Percentiles rank a stretch among this genome's conserved stretches.
Evolutionary conservation across 208 protist genomes (phyloP).

Genomic region (Leishmania major): DNA sequence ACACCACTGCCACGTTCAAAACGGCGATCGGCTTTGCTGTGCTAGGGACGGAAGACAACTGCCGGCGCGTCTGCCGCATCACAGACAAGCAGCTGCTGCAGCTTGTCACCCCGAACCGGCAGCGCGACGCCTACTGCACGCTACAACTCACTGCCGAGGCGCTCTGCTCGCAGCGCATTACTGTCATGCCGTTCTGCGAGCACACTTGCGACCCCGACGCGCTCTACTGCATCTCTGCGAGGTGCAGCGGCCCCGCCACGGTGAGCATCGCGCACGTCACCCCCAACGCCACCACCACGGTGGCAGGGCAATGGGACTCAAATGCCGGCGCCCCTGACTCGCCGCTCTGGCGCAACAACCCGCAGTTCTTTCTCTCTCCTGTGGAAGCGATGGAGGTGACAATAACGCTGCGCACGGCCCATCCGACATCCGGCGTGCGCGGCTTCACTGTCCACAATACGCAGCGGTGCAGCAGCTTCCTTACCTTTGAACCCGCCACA

Average conservation of each 20-base stretch:
- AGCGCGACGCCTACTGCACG: slow-evolving; percentile 38
- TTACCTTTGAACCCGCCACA: slow-evolving; percentile 62
- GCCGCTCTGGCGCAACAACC: slow-evolving; percentile 84
- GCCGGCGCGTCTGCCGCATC: slow-evolving; percentile 40
- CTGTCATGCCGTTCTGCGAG: slow-evolving; percentile 49
- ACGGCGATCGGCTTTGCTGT: slow-evolving; percentile 64
- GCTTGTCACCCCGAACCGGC: slow-evolving; percentile 18
- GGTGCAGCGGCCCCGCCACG: slow-evolving; percentile 24
- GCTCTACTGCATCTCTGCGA: slow-evolving; percentile 42
- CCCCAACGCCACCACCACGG: slow-evolving; percentile 31
- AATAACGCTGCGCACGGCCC: slow-evolving; percentile 37
- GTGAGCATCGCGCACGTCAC: slow-evolving; percentile 38
- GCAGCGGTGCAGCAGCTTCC: slow-evolving; percentile 58
- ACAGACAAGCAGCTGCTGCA: slow-evolving; percentile 42
- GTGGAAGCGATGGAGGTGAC: slow-evolving; percentile 68
- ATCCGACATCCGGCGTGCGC: slow-evolving; percentile 26
- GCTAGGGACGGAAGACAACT: slow-evolving; percentile 60
- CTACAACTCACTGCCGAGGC: slow-evolving; percentile 11
- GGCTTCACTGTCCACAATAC: slow-evolving; percentile 83
- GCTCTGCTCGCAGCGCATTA: slow-evolving; percentile 26
- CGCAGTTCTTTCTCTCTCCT: slow-evolving; percentile 83
- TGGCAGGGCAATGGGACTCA: slow-evolving; percentile 61
- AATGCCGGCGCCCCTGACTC: slow-evolving; percentile 52
- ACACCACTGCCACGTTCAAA: slow-evolving; percentile 53
- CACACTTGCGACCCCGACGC: slow-evolving; percentile 29